phyloP scores from a whole-genome alignment of 306 rosid species.

The Trichosanthes truncata region DNA sequence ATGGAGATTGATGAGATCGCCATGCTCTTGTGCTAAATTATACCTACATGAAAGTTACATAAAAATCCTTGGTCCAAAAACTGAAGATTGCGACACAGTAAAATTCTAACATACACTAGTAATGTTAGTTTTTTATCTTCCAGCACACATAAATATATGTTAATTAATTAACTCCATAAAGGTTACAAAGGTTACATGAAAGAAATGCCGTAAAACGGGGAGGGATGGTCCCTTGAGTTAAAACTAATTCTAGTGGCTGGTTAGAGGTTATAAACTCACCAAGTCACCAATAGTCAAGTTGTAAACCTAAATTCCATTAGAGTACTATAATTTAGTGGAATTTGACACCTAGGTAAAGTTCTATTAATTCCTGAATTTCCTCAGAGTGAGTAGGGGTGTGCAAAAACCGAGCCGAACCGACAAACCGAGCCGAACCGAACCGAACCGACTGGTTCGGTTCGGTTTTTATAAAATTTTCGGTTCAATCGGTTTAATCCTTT shows the following conservation, averaged over 20 bases:
- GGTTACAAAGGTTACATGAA: not conserved
- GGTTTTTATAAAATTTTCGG: no score
- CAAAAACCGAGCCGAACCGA: no score
- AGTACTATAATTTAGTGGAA: not conserved
- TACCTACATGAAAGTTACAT: conserved; percentile 34
- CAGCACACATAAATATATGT: not conserved
- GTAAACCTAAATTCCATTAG: not conserved
- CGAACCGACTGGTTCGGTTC: no score
- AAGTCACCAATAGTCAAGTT: not conserved
- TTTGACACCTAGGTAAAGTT: not conserved
- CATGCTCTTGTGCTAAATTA: conserved; percentile 78
- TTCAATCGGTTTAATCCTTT: no score
- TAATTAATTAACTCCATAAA: not conserved
- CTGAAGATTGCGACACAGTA: not conserved
- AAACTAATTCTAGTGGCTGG: not conserved
- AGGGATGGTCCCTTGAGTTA: not conserved
- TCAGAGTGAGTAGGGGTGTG: not conserved
- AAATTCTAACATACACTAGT: not conserved
- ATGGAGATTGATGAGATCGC: conserved; percentile 93
- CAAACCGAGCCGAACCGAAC: no score
- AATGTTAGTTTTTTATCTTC: not conserved
- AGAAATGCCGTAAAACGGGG: not conserved
- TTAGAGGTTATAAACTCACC: not conserved
- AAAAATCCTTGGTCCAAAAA: not conserved
- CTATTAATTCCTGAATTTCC: not conserved